phyloP scores from a whole-genome alignment of 2,329 filamentous ascomycete species.

The Ascochyta lentis region DNA sequence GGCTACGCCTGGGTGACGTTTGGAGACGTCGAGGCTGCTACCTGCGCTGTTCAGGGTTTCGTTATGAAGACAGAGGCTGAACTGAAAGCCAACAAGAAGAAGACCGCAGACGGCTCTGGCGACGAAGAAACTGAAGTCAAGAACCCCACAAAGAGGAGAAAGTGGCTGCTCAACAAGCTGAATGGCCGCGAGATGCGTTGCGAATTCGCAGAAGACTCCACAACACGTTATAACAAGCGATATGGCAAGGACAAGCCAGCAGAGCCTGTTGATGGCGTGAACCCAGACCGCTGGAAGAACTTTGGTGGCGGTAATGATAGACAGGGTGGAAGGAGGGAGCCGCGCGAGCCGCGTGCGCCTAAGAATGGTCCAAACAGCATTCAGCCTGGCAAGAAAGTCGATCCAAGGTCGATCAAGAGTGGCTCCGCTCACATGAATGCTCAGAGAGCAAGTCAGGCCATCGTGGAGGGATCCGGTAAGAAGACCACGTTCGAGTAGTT shows the following conservation, averaged over 20 bases:
- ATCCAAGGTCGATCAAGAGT: constrained; percentile 54
- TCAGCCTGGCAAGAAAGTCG: constrained; percentile 44
- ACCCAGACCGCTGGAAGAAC: constrained; percentile 38
- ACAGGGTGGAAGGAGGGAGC: constrained; percentile 33
- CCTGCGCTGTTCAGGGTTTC: constrained; percentile 81
- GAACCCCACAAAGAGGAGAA: constrained; percentile 58
- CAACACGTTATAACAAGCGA: constrained; percentile 89
- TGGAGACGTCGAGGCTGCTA: constrained; percentile 75
- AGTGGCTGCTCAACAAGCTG: constrained; percentile 86
- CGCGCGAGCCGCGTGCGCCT: constrained; percentile 36
- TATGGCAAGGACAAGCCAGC: constrained; percentile 73
- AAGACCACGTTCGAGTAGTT: constrained; percentile 77
- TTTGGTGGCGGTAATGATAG: constrained; percentile 38
- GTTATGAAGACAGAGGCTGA: constrained; percentile 69
- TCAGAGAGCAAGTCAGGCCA: constrained; percentile 75
- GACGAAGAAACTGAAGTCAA: constrained; percentile 52
- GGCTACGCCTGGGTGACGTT: constrained; percentile 97
- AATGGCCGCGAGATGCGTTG: constrained; percentile 81
- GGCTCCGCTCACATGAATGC: constrained; percentile 55
- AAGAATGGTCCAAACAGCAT: constrained; percentile 11
- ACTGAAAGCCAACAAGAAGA: constrained; percentile 51
- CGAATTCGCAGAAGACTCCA: constrained; percentile 92
- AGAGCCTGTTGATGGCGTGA: constrained; percentile 42
- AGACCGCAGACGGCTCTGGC: constrained; percentile 63
- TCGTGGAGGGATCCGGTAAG: constrained; percentile 78